A percentile compares a stretch with the other conserved stretches of the same genome.
Conservation (phyloP, 306 rosid species). For the Corylus avellana region DNA sequence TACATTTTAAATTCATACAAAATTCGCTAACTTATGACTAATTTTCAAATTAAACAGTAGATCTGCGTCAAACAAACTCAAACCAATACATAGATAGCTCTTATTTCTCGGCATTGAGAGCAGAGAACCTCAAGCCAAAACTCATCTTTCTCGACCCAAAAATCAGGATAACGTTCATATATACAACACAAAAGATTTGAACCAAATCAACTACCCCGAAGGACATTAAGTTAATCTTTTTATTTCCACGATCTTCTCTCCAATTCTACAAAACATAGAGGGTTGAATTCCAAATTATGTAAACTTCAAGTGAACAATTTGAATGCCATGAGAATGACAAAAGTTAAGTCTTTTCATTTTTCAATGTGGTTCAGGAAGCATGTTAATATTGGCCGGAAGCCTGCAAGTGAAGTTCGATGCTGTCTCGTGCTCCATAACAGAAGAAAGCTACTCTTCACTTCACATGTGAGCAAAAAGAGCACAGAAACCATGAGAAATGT, state of each 20-base stretch:
- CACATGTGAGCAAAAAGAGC: not conserved
- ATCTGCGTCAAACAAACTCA: too few species aligned
- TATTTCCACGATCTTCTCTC: not conserved
- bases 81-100: too few species aligned
- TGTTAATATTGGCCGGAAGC: not conserved
- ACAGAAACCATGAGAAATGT: not conserved
- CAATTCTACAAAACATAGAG: not conserved
- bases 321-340: not conserved
- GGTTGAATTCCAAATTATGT: not conserved
- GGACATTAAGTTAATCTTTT: not conserved
- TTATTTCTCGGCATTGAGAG: too few species aligned
- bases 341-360: not conserved
- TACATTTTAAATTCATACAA: too few species aligned
- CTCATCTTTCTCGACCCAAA: too few species aligned
- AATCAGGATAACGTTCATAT: too few species aligned
- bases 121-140: too few species aligned
- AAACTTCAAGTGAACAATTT: not conserved
- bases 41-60: too few species aligned
- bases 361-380: not conserved
- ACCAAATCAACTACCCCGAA: too few species aligned
- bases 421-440: not conserved
- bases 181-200: too few species aligned
- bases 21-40: too few species aligned
- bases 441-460: not conserved
- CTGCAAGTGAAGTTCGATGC: not conserved